Evolutionary conservation across 768 basidiomycete genomes (phyloP).

Genomic region (Lactifluus piperatus): DNA sequence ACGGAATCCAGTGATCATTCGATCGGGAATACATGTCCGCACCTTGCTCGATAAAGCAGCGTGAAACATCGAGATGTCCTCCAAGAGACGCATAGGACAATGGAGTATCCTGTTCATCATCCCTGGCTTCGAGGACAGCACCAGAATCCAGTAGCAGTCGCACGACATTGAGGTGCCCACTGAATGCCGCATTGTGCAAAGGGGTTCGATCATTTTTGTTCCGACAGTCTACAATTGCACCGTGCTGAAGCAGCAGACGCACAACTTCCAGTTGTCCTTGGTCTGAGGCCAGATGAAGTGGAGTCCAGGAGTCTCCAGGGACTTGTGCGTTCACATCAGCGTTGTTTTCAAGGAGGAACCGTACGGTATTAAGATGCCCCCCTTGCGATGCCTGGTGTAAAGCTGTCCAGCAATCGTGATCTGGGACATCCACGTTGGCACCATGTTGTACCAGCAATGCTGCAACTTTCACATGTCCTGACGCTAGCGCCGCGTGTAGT

Average conservation of each 20-base stretch:
- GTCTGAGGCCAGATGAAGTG: not conserved
- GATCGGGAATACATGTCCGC: no score
- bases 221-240: not conserved
- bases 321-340: not conserved
- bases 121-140: no score
- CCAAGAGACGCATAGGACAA: no score
- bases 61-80: no score
- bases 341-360: not conserved
- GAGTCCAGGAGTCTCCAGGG: not conserved
- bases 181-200: no score
- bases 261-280: not conserved
- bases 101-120: no score
- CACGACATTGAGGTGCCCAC: no score
- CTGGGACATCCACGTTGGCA: not conserved
- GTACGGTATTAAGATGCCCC: not conserved
- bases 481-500: not conserved
- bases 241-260: not conserved
- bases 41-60: no score
- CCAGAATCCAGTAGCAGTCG: no score
- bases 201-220: no score
- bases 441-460: not conserved
- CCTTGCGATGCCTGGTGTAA: not conserved
- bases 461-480: not conserved
- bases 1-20: no score
- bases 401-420: not conserved